phyloP scores from a whole-genome alignment of 768 basidiomycete species.

The Gelatoporia subvermispora region DNA sequence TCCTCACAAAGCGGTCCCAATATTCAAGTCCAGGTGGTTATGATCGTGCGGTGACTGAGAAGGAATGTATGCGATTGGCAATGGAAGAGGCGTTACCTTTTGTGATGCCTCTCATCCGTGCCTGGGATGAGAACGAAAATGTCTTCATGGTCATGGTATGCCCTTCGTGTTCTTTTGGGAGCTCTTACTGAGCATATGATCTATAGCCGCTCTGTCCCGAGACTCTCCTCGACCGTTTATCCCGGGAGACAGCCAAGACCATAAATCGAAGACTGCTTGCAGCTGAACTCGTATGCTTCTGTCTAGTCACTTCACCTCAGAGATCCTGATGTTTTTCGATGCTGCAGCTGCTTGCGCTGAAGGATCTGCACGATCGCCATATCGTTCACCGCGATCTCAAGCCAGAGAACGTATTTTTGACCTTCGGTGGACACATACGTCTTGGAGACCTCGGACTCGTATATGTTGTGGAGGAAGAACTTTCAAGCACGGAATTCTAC shows the following conservation, averaged over 20 bases:
- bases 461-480: too few relatives aligned
- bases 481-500: neutral
- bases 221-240: constrained; percentile 6
- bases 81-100: constrained; percentile 4
- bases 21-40: neutral
- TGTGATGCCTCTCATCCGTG: constrained; percentile 9
- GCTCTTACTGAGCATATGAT: neutral
- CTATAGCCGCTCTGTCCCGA: constrained; percentile 7
- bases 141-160: constrained; percentile 25
- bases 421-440: constrained; percentile 8
- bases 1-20: constrained; percentile 15
- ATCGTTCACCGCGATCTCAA: constrained; percentile 27
- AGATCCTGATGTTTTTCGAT: too few relatives aligned
- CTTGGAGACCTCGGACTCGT: constrained; percentile 22
- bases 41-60: constrained; percentile 8
- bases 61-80: constrained; percentile 10
- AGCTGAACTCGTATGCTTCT: too few relatives aligned
- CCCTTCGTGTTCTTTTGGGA: neutral
- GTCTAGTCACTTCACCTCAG: too few relatives aligned
- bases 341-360: constrained; percentile 14
- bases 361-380: constrained; percentile 12
- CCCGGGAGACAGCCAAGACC: too few relatives aligned
- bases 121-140: constrained; percentile 21
- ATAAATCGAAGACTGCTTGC: too few relatives aligned
- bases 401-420: constrained; percentile 21